Conservation (phyloP, 805 yeast species). For the Vanderwaltozyma tropicalis region DNA sequence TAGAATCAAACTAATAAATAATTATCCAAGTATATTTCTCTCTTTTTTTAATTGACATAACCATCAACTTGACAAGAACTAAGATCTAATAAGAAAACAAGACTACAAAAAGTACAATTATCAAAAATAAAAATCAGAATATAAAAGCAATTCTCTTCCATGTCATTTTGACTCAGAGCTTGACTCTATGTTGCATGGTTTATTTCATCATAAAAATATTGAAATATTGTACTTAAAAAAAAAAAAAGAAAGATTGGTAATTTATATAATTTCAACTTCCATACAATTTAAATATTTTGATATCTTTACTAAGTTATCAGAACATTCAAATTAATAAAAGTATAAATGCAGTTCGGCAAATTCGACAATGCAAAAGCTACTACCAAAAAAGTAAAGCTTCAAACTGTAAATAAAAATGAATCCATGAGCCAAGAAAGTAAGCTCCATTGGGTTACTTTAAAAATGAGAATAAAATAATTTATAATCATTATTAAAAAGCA, state of each 20-base stretch:
- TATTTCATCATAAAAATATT: constrained; percentile 50
- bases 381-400: constrained; percentile 13
- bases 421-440: constrained; percentile 62
- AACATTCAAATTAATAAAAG: neutral
- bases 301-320: neutral
- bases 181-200: constrained; percentile 79
- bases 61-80: too few species aligned
- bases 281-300: too few species aligned
- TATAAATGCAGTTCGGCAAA: constrained; percentile 41
- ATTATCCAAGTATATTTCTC: too few species aligned
- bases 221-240: neutral
- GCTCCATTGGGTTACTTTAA: constrained; percentile 83
- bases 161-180: constrained; percentile 57
- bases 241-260: neutral
- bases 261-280: too few species aligned
- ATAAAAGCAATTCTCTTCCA: constrained; percentile 61
- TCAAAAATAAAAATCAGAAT: constrained; percentile 17
- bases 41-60: too few species aligned
- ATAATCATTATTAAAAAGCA: constrained; percentile 25
- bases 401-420: constrained; percentile 31
- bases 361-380: constrained; percentile 50
- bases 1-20: neutral
- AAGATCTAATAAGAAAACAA: too few species aligned
- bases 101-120: too few species aligned
- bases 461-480: too few species aligned